These are phyloP conservation scores for Blepharisma japonicum DNA, from an alignment of 73 alveolate genomes.

Conservation along the genomic window DNA sequence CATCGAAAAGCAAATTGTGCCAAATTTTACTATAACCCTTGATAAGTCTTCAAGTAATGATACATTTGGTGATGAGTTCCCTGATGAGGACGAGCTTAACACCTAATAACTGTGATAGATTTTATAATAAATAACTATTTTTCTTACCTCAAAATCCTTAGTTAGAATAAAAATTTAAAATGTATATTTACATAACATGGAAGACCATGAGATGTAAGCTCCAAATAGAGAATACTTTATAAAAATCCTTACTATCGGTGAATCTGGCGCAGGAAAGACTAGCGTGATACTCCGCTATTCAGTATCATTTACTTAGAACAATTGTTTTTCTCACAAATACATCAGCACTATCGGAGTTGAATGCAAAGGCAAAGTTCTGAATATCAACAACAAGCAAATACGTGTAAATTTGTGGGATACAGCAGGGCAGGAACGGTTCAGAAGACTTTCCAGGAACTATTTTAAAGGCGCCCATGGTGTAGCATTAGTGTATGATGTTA, in stretches of 20 bases:
- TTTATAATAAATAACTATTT: too few species aligned
- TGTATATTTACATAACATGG: not conserved
- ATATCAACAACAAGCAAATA: conserved; percentile 44
- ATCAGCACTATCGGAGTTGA: conserved; percentile 66
- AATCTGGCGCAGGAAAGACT: conserved; percentile 33
- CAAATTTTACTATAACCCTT: too few species aligned
- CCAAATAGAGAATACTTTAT: not conserved
- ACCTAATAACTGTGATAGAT: too few species aligned
- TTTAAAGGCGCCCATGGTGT: conserved; percentile 81
- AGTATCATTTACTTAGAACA: not conserved
- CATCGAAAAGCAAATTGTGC: too few species aligned
- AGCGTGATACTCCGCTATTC: not conserved
- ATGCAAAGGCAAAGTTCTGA: conserved; percentile 55
- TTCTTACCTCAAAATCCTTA: too few species aligned
- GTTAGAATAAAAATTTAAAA: too few species aligned
- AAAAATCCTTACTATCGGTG: not conserved
- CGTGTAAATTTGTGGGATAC: conserved; percentile 86
- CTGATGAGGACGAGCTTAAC: too few species aligned
- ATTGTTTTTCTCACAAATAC: not conserved
- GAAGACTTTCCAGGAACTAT: conserved; percentile 73
- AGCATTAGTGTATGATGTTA: conserved; percentile 73
- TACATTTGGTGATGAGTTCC: too few species aligned
- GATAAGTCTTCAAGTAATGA: too few species aligned
- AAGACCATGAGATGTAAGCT: not conserved
- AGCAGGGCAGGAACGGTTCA: conserved; percentile 85